Evolutionary conservation across 75 land plant genomes (phyloP).

Genomic region (Sequoia sempervirens): DNA sequence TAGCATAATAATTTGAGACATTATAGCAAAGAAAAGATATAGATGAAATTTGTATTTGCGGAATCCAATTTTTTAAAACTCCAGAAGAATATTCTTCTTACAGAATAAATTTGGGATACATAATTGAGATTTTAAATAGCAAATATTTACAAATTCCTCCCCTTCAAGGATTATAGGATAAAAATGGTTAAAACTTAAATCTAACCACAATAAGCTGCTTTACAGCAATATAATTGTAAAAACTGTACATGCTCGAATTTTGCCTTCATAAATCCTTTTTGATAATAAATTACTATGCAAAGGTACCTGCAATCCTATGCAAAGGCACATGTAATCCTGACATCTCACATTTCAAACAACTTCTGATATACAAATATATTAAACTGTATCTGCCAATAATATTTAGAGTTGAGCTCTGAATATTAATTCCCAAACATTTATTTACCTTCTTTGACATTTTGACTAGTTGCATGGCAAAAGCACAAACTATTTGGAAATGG

Average conservation of each 20-base stretch:
- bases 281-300: not conserved
- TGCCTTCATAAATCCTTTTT: not conserved
- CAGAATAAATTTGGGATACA: not conserved
- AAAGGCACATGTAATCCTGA: no score
- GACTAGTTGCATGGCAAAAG: not conserved
- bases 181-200: not conserved
- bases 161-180: not conserved
- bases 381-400: not conserved
- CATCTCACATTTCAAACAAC: not conserved
- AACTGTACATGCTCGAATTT: not conserved
- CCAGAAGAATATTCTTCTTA: not conserved
- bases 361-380: not conserved
- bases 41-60: not conserved
- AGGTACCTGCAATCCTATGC: no score
- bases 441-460: not conserved
- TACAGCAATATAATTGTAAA: not conserved
- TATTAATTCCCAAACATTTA: not conserved
- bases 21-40: not conserved
- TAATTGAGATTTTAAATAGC: not conserved
- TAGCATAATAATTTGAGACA: not conserved
- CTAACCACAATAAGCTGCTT: not conserved
- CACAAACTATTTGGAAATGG: not conserved
- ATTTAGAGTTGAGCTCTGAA: not conserved
- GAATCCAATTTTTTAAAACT: not conserved
- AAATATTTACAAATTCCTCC: not conserved